phyloP scores from a whole-genome alignment of 169 alveolate species.

The Plasmodium sp. region DNA sequence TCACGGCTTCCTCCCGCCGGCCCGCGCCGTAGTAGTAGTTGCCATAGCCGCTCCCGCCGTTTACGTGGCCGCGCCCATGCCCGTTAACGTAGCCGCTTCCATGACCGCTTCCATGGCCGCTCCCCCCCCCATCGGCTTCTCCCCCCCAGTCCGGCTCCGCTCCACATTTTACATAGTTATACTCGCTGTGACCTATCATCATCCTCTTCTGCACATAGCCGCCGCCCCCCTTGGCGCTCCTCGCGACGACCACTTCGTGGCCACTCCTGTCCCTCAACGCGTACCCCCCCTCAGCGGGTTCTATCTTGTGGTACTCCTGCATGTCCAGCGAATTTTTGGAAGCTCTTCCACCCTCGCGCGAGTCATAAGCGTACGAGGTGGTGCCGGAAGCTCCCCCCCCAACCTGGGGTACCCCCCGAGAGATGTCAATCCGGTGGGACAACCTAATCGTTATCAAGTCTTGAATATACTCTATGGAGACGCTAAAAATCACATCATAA shows the following conservation, averaged over 20 bases:
- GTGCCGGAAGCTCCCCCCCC: neutral
- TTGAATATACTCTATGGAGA: constrained; percentile 62
- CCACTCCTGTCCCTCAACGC: neutral
- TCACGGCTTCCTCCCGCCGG: constrained; percentile 20
- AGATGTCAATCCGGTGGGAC: constrained; percentile 1
- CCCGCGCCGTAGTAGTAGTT: neutral
- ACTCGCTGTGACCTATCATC: neutral
- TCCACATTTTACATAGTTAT: neutral
- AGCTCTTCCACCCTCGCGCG: neutral
- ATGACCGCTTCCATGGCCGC: neutral
- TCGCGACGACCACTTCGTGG: neutral
- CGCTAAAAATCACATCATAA: constrained; percentile 20
- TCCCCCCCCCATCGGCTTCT: neutral
- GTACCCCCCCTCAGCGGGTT: neutral
- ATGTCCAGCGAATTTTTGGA: constrained; percentile 4
- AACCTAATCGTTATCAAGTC: constrained; percentile 61
- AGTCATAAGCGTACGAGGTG: neutral
- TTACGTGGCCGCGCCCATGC: neutral
- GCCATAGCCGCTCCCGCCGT: neutral
- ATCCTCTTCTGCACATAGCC: neutral
- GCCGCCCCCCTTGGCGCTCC: neutral
- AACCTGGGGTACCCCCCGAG: neutral
- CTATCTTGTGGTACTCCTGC: constrained; percentile 6
- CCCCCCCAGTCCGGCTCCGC: neutral
- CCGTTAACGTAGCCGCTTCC: neutral